Conservation (phyloP, 2,329 filamentous ascomycete species). For the Tolypocladium nubicola region DNA sequence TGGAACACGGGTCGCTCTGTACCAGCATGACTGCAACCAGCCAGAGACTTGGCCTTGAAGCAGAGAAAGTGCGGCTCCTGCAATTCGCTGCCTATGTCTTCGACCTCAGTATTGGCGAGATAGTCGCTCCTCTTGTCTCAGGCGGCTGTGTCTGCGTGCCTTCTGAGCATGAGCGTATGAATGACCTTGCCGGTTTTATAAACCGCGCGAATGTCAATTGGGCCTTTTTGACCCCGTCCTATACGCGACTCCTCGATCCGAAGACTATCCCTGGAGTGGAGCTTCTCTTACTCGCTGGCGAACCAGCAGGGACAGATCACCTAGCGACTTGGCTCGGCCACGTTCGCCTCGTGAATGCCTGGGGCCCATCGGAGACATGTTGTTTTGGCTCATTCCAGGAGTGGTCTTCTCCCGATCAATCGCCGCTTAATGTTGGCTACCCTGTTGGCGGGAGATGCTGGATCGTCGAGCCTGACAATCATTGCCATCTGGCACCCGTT, state of each 20-base stretch:
- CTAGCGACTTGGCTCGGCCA: background rate
- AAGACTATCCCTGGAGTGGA: conserved; percentile 1
- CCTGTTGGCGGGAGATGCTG: too few relatives aligned
- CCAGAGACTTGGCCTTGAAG: too few relatives aligned
- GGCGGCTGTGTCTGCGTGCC: conserved; percentile 4
- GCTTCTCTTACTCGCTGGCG: conserved; percentile 2
- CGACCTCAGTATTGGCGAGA: conserved; percentile 3
- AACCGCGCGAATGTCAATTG: background rate
- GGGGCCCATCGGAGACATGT: too few relatives aligned
- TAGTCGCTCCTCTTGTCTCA: background rate
- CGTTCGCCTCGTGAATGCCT: too few relatives aligned
- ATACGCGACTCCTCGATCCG: background rate
- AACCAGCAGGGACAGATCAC: conserved; percentile 1
- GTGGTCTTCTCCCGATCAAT: too few relatives aligned
- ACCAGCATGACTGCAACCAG: background rate
- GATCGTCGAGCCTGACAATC: too few relatives aligned
- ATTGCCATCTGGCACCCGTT: too few relatives aligned
- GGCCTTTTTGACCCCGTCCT: conserved; percentile 2
- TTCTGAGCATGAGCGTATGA: background rate
- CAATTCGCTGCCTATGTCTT: conserved; percentile 6
- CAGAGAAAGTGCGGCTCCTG: background rate
- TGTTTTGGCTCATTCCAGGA: too few relatives aligned
- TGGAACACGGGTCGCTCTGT: conserved; percentile 6
- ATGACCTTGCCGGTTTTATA: background rate
- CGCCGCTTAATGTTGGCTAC: too few relatives aligned